A percentile compares a stretch with the other conserved stretches of the same genome.
These are phyloP conservation scores for Jacaranda mimosifolia DNA, from an alignment of 257 asterid genomes.

Conservation along the genomic window DNA sequence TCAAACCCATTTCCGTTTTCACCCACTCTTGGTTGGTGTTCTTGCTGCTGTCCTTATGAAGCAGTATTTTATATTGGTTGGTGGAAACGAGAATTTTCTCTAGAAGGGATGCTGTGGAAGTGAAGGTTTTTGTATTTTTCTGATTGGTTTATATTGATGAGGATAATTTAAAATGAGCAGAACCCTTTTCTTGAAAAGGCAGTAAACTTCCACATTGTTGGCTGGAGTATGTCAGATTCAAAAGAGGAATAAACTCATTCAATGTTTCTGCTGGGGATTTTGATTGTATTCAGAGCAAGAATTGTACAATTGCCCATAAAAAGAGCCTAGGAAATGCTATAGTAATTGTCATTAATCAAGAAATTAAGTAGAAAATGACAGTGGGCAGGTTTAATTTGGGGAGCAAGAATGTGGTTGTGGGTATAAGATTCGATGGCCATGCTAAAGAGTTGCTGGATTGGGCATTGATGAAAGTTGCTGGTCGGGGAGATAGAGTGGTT, in stretches of 20 bases:
- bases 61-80: constrained; percentile 3
- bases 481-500: constrained; percentile 63
- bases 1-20: background rate
- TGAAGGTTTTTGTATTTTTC: constrained; percentile 14
- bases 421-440: constrained; percentile 62
- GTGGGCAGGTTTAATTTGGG: constrained; percentile 41
- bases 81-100: background rate
- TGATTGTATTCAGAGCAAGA: background rate
- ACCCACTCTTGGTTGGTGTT: background rate
- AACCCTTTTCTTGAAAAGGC: background rate
- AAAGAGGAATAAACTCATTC: background rate
- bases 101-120: background rate
- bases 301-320: constrained; percentile 5
- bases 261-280: background rate
- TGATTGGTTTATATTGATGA: background rate
- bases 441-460: constrained; percentile 68
- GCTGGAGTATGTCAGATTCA: background rate
- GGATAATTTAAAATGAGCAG: background rate
- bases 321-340: constrained; percentile 21
- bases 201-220: background rate
- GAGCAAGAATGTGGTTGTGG: constrained; percentile 67
- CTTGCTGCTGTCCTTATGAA: background rate
- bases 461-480: constrained; percentile 74
- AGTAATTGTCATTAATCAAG: constrained; percentile 27
- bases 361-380: constrained; percentile 42